Evolutionary conservation across 2,329 filamentous ascomycete genomes (phyloP).

Genomic region (Botrytis tulipae): DNA sequence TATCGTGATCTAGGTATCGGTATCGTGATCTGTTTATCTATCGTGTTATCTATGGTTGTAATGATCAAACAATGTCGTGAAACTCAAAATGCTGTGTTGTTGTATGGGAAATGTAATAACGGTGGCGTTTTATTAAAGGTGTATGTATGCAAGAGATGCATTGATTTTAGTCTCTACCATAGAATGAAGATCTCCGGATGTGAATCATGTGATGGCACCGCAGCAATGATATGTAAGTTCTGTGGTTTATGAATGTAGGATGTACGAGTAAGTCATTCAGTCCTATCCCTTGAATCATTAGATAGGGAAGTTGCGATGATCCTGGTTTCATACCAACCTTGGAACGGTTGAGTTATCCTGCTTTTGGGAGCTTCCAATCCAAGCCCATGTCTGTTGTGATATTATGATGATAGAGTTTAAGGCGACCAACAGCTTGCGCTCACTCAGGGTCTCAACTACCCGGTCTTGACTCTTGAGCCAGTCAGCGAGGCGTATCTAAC

Average conservation of each 20-base stretch:
- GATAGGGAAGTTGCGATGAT: conserved; percentile 2
- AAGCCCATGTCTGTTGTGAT: not conserved
- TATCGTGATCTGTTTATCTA: not conserved
- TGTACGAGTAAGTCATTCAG: not conserved
- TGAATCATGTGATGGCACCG: not conserved
- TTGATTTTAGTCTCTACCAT: not conserved
- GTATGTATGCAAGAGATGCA: not conserved
- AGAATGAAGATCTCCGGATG: not conserved
- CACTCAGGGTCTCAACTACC: not conserved
- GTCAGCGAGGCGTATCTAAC: not conserved
- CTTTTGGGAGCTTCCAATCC: not conserved
- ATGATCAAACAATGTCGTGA: conserved; percentile 2
- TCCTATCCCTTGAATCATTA: not conserved
- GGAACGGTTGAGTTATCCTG: not conserved
- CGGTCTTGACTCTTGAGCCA: not conserved
- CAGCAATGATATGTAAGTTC: not conserved
- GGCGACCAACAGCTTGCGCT: conserved; percentile 3
- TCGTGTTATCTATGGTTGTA: not conserved
- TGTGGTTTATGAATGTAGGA: not conserved
- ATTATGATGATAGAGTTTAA: not conserved
- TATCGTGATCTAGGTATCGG: not conserved
- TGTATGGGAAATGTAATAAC: not conserved
- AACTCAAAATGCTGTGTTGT: not conserved
- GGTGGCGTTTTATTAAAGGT: not conserved
- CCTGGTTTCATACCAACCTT: not conserved